phyloP scores from a whole-genome alignment of 192 early-diverging fungal species.

The Umbelopsis ramanniana region DNA sequence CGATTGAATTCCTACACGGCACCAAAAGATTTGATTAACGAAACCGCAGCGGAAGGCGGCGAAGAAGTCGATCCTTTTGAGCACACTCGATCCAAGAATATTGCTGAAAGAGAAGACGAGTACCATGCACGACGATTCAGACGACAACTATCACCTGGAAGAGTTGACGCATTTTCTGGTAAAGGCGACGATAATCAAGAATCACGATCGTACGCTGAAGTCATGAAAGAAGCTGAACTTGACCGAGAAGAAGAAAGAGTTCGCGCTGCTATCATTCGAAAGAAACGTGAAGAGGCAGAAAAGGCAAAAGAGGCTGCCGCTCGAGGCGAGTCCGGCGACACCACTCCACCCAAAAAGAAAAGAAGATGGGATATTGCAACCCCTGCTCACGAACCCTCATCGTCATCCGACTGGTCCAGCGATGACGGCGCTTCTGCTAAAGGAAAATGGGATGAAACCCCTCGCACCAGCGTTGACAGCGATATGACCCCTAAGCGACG shows the following conservation, averaged over 20 bases:
- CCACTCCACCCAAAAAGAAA: constrained; percentile 54
- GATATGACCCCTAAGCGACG: constrained; percentile 56
- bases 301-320: constrained; percentile 47
- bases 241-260: constrained; percentile 82
- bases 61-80: constrained; percentile 70
- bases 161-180: constrained; percentile 76
- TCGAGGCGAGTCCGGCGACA: constrained; percentile 34
- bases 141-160: constrained; percentile 81
- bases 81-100: constrained; percentile 56
- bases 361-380: constrained; percentile 83
- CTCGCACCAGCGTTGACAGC: constrained; percentile 36
- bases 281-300: constrained; percentile 64
- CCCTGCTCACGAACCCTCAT: constrained; percentile 46
- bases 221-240: constrained; percentile 84
- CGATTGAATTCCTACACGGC: constrained; percentile 76
- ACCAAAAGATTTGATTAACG: constrained; percentile 77
- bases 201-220: constrained; percentile 78
- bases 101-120: constrained; percentile 86
- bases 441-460: constrained; percentile 83
- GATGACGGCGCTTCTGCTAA: constrained; percentile 52
- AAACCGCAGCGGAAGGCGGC: constrained; percentile 58
- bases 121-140: constrained; percentile 83
- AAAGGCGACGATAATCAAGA: constrained; percentile 44
- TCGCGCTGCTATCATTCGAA: constrained; percentile 72
- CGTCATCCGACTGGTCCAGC: constrained; percentile 61